Percentiles rank a stretch among this genome's conserved stretches.
Evolutionary conservation across 345 rosid species (phyloP).

Genomic region (Arabidopsis suecica): DNA sequence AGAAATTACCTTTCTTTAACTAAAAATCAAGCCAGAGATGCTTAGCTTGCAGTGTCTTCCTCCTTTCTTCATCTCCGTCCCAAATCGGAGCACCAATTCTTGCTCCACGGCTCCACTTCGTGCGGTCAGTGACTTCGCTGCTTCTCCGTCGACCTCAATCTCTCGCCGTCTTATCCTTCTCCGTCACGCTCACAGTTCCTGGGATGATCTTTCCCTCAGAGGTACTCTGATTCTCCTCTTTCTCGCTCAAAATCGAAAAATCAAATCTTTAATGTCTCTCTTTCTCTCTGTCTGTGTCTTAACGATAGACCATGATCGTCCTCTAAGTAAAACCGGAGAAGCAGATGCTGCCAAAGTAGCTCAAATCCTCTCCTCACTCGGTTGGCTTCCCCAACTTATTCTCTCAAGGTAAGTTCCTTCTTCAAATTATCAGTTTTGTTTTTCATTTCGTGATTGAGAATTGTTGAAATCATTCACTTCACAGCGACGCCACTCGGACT

Average conservation of each 20-base stretch:
- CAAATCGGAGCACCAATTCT: slow-evolving; percentile 8
- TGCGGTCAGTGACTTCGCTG: slow-evolving; percentile 14
- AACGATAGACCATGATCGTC: slow-evolving; percentile 83
- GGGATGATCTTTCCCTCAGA: slow-evolving; percentile 69
- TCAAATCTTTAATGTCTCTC: neutral
- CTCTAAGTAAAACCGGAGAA: slow-evolving; percentile 68
- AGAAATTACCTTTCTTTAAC: neutral
- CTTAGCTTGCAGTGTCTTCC: slow-evolving; percentile 30
- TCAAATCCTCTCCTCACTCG: slow-evolving; percentile 66
- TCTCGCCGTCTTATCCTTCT: slow-evolving; percentile 90
- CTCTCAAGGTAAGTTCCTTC: slow-evolving; percentile 62
- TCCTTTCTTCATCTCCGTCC: slow-evolving; percentile 31
- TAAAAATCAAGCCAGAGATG: slow-evolving; percentile 23
- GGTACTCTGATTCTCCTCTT: slow-evolving; percentile 47
- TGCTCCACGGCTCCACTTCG: slow-evolving; percentile 28
- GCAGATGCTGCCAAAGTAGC: slow-evolving; percentile 72
- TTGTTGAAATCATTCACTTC: slow-evolving; percentile 1
- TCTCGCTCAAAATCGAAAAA: neutral
- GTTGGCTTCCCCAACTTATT: slow-evolving; percentile 92
- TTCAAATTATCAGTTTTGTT: neutral
- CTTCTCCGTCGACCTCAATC: slow-evolving; percentile 42
- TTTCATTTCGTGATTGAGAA: neutral
- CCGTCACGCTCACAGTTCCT: slow-evolving; percentile 95
- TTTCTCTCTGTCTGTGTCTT: neutral
- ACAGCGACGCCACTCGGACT: slow-evolving; percentile 83